Evolutionary conservation across 371 early-diverging fungal genomes (phyloP).

Genomic region (Batrachochytrium dendrobatidis): DNA sequence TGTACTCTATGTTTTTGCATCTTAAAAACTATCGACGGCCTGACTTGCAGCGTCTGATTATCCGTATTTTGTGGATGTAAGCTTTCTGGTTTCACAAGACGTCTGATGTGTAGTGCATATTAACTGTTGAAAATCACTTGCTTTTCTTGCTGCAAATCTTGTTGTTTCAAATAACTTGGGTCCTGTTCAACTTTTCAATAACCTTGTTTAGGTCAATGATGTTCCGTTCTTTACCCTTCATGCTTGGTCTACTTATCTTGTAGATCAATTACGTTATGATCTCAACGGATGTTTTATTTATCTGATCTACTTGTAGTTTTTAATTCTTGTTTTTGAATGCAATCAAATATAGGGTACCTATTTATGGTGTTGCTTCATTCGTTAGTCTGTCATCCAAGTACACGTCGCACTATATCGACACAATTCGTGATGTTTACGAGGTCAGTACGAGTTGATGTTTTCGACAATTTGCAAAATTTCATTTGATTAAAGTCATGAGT

Average conservation of each 20-base stretch:
- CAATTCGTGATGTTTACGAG: slow-evolving; percentile 90
- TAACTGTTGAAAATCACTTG: background rate
- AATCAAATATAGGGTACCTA: slow-evolving; percentile 61
- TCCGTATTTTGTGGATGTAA: slow-evolving; percentile 84
- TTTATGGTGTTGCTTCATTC: slow-evolving; percentile 84
- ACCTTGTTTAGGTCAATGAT: too few species aligned
- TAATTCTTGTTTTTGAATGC: background rate
- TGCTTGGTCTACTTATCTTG: background rate
- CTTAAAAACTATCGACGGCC: slow-evolving; percentile 88
- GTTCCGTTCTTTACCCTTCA: too few species aligned
- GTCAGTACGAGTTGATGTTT: slow-evolving; percentile 19
- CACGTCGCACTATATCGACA: slow-evolving; percentile 81
- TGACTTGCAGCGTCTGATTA: slow-evolving; percentile 70
- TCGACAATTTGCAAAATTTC: too few species aligned
- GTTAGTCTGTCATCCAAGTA: slow-evolving; percentile 65
- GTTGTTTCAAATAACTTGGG: background rate
- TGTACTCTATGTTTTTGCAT: slow-evolving; percentile 71
- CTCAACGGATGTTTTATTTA: background rate
- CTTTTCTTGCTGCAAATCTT: slow-evolving; percentile 1
- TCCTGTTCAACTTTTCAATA: too few species aligned
- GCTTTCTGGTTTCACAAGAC: too few species aligned
- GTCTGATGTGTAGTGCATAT: too few species aligned
- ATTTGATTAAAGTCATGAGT: too few species aligned
- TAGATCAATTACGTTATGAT: background rate
- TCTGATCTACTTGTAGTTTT: too few species aligned